phyloP scores from a whole-genome alignment of 2,329 filamentous ascomycete species.

The Colletotrichum simmondsii region DNA sequence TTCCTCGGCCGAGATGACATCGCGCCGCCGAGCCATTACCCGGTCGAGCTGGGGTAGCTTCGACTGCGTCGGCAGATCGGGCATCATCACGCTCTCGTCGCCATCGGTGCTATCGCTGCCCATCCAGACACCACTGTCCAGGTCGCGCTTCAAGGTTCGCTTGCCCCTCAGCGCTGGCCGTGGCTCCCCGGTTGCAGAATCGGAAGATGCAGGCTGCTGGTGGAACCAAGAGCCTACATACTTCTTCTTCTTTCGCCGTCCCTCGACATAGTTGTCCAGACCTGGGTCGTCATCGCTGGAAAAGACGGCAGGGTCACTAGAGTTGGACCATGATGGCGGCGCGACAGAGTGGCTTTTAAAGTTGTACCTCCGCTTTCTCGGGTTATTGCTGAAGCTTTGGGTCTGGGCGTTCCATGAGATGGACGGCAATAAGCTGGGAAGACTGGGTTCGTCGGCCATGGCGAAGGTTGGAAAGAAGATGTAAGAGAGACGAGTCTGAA shows the following conservation, averaged over 20 bases:
- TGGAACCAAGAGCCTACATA: slow-evolving; percentile 77
- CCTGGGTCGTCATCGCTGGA: slow-evolving; percentile 78
- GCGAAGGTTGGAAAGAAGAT: neutral
- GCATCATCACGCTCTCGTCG: slow-evolving; percentile 49
- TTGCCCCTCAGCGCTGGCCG: slow-evolving; percentile 53
- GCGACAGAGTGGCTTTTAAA: slow-evolving; percentile 41
- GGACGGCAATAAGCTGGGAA: slow-evolving; percentile 49
- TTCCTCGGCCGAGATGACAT: slow-evolving; percentile 53
- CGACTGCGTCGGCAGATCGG: slow-evolving; percentile 45
- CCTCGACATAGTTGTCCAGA: slow-evolving; percentile 71
- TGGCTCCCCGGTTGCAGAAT: slow-evolving; percentile 57
- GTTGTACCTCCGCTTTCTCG: slow-evolving; percentile 50
- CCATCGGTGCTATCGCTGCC: slow-evolving; percentile 67
- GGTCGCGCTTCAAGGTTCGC: slow-evolving; percentile 66
- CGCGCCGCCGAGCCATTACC: slow-evolving; percentile 39
- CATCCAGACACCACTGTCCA: slow-evolving; percentile 78
- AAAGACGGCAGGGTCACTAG: slow-evolving; percentile 78
- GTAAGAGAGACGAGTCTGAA: neutral
- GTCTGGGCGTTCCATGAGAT: slow-evolving; percentile 52
- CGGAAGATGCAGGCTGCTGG: slow-evolving; percentile 62
- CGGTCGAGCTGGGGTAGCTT: slow-evolving; percentile 52
- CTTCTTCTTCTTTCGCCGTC: slow-evolving; percentile 68
- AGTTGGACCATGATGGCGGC: slow-evolving; percentile 61
- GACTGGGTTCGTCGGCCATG: slow-evolving; percentile 54
- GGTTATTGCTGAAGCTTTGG: slow-evolving; percentile 51